A percentile compares a stretch with the other conserved stretches of the same genome.
phyloP scores from a whole-genome alignment of 2,329 filamentous ascomycete species.

The Bisporella sp. region DNA sequence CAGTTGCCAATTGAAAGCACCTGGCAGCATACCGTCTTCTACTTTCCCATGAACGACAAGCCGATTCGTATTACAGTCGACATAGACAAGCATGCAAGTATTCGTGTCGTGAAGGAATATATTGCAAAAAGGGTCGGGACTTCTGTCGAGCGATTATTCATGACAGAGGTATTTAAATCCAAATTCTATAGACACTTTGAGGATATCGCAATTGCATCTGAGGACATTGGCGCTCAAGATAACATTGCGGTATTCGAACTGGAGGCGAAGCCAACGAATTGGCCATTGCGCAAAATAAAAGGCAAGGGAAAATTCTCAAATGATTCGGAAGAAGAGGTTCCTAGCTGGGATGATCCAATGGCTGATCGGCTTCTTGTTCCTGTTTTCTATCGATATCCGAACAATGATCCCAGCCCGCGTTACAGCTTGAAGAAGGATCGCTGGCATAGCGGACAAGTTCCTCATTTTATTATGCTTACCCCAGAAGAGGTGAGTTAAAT shows the following conservation, averaged over 20 bases:
- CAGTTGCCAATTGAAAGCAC: conserved; percentile 82
- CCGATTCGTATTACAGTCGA: conserved; percentile 73
- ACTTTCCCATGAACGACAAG: conserved; percentile 65
- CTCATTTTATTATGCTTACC: conserved; percentile 69
- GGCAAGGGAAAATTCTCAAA: conserved; percentile 29
- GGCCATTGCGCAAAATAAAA: conserved; percentile 40
- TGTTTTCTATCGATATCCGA: conserved; percentile 53
- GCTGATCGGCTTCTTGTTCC: conserved; percentile 65
- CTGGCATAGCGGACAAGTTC: conserved; percentile 22
- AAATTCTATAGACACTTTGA: conserved; percentile 85
- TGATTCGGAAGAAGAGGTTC: conserved; percentile 38
- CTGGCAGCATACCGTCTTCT: conserved; percentile 69
- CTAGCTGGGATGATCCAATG: conserved; percentile 50
- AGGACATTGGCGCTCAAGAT: conserved; percentile 59
- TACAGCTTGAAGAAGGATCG: conserved; percentile 18
- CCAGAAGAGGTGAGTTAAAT: conserved; percentile 55
- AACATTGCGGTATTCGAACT: conserved; percentile 71
- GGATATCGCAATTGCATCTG: conserved; percentile 60
- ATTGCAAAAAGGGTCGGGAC: conserved; percentile 63
- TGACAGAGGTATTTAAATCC: conserved; percentile 73
- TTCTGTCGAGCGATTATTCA: conserved; percentile 60
- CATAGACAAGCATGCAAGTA: conserved; percentile 66
- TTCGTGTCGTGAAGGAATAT: conserved; percentile 62
- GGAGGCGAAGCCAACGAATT: conserved; percentile 73
- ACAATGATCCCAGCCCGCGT: conserved; percentile 19